Percentiles rank a stretch among this genome's conserved stretches.
These are phyloP conservation scores for Dactylellina haptotyla DNA, from an alignment of 2,329 filamentous ascomycete species.

Conservation along the genomic window DNA sequence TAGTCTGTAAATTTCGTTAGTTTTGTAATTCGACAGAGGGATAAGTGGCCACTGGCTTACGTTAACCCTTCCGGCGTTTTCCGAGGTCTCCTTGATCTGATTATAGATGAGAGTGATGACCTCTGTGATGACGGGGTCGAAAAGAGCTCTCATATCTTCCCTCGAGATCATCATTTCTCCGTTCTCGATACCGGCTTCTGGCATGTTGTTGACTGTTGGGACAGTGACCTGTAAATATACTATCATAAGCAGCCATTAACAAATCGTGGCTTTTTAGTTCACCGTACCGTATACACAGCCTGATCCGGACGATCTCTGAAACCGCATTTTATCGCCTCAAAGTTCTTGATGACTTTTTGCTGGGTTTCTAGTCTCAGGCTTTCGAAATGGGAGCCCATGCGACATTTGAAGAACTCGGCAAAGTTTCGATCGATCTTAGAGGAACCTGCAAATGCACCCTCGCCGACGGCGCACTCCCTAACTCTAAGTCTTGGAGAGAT, in stretches of 20 bases:
- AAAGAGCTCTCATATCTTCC: slow-evolving; percentile 56
- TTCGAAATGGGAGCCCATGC: slow-evolving; percentile 50
- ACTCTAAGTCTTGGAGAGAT: slow-evolving; percentile 46
- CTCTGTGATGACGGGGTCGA: slow-evolving; percentile 56
- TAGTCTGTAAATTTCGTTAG: slow-evolving; percentile 28
- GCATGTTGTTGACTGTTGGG: slow-evolving; percentile 51
- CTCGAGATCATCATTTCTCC: slow-evolving; percentile 53
- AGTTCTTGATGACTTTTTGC: slow-evolving; percentile 54
- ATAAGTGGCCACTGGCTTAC: background rate
- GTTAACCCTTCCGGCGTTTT: slow-evolving; percentile 40
- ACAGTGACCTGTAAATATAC: slow-evolving; percentile 38
- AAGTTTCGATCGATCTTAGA: slow-evolving; percentile 51
- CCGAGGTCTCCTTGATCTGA: slow-evolving; percentile 55
- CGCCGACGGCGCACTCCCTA: slow-evolving; percentile 51
- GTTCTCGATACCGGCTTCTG: slow-evolving; percentile 46
- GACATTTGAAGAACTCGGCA: slow-evolving; percentile 37
- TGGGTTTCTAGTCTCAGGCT: slow-evolving; percentile 44
- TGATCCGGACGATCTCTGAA: slow-evolving; percentile 55
- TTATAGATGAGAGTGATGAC: slow-evolving; percentile 55
- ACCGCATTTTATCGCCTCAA: slow-evolving; percentile 55
- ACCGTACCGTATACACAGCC: slow-evolving; percentile 37
- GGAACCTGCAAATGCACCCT: slow-evolving; percentile 46
- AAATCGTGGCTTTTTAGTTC: background rate
- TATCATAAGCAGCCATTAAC: background rate
- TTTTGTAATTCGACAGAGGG: background rate